These are phyloP conservation scores for Rhizopogon vinicolor DNA, from an alignment of 768 basidiomycete genomes.

Conservation along the genomic window DNA sequence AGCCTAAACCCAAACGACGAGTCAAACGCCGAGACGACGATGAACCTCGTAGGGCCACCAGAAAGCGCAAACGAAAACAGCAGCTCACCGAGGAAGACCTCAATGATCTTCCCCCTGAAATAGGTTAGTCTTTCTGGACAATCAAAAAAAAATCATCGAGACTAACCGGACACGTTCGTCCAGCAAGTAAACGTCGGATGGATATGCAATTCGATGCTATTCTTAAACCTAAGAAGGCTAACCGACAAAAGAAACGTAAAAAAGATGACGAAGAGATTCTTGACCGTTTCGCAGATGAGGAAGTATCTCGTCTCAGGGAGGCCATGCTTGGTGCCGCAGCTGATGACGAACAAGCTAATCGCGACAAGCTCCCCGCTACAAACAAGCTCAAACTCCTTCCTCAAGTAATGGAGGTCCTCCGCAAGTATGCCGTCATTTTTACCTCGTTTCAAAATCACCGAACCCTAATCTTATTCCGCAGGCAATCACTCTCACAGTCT, in stretches of 20 bases:
- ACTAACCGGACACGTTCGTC: not conserved
- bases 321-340: conserved; percentile 85
- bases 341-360: conserved; percentile 77
- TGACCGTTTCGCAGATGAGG: conserved; percentile 85
- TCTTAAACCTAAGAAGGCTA: conserved; percentile 71
- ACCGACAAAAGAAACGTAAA: conserved; percentile 63
- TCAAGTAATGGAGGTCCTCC: conserved; percentile 89
- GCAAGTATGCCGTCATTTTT: conserved; percentile 63
- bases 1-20: conserved; percentile 18
- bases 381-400: conserved; percentile 80
- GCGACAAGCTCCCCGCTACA: conserved; percentile 75
- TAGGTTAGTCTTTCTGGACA: conserved; percentile 44
- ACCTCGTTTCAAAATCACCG: not conserved
- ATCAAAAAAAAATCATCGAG: not conserved
- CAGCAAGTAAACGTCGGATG: conserved; percentile 73
- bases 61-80: conserved; percentile 59
- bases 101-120: conserved; percentile 67
- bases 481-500: conserved; percentile 81
- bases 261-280: conserved; percentile 79
- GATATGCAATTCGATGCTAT: conserved; percentile 87
- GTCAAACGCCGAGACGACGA: conserved; percentile 39
- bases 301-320: conserved; percentile 85
- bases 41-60: conserved; percentile 29
- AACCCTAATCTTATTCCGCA: conserved; percentile 22
- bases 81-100: conserved; percentile 60